A percentile compares a stretch with the other conserved stretches of the same genome.
Evolutionary conservation across 106 monocot genomes (phyloP).

Genomic region (Acanthochlamys bracteata): DNA sequence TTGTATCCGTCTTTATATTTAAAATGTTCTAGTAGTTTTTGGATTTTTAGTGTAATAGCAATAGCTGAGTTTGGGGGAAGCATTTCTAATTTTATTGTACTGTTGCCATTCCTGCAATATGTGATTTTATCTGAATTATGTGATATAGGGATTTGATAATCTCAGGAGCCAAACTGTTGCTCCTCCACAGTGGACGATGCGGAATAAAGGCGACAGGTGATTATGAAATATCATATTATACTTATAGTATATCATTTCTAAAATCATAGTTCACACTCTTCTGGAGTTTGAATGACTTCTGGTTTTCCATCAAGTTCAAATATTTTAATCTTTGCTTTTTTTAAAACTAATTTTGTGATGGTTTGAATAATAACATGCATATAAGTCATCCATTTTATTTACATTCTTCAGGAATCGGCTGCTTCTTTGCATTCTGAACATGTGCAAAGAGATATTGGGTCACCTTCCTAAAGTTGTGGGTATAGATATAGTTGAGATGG

Average conservation of each 20-base stretch:
- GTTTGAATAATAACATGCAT: not conserved
- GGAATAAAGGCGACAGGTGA: constrained; percentile 95
- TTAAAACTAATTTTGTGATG: too few species aligned
- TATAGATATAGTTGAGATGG: constrained; percentile 96
- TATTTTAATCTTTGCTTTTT: not conserved
- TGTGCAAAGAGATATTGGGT: constrained; percentile 80
- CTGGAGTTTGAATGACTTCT: not conserved
- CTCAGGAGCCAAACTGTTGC: constrained; percentile 90
- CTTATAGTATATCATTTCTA: not conserved
- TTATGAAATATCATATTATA: not conserved
- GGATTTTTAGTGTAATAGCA: not conserved
- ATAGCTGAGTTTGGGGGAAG: not conserved
- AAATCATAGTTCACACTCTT: too few species aligned
- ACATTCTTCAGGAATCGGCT: constrained; percentile 59
- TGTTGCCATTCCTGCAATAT: not conserved
- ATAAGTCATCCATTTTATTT: not conserved
- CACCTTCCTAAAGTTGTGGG: constrained; percentile 91
- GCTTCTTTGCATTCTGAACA: constrained; percentile 72
- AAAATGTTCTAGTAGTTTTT: not conserved
- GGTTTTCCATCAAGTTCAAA: not conserved
- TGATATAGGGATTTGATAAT: constrained; percentile 93
- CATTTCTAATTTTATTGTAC: not conserved
- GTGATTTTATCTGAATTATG: not conserved
- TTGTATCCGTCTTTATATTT: not conserved
- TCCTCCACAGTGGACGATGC: constrained; percentile 95